Percentiles rank a stretch among this genome's conserved stretches.
Evolutionary conservation across 352 stramenopile genomes (phyloP).

Genomic region (Globisporangium radiosum): DNA sequence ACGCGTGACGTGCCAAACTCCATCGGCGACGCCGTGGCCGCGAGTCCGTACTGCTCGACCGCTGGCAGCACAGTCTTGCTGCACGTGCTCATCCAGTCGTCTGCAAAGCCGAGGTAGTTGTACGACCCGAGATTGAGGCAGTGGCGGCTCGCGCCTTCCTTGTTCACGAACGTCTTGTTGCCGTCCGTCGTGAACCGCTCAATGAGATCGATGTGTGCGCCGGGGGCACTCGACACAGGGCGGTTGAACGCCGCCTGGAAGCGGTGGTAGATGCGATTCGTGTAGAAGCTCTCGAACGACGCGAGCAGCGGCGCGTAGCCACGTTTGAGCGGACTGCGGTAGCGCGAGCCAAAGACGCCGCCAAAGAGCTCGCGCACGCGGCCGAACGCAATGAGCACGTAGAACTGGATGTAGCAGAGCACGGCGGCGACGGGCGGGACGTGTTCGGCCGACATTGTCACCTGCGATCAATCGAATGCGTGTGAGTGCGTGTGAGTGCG

Average conservation of each 20-base stretch:
- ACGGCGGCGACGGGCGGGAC: conserved; percentile 27
- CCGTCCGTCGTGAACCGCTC: conserved; percentile 86
- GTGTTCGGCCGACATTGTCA: conserved; percentile 16
- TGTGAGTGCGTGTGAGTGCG: too few relatives aligned
- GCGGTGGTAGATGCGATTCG: conserved; percentile 95
- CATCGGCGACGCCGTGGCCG: conserved; percentile 54
- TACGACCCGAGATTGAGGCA: conserved; percentile 98
- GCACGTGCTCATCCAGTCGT: conserved; percentile 98
- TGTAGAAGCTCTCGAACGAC: conserved; percentile 98
- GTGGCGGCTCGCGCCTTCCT: conserved; percentile 52
- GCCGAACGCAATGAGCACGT: conserved; percentile 49
- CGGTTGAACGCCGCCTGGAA: conserved; percentile 91
- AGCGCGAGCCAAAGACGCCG: conserved; percentile 64
- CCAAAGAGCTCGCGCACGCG: conserved; percentile 70
- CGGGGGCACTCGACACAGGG: conserved; percentile 51
- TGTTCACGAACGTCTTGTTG: conserved; percentile 78
- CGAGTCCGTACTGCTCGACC: conserved; percentile 85
- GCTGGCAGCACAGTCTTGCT: conserved; percentile 84
- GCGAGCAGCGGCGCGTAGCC: conserved; percentile 93
- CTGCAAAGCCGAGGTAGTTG: conserved; percentile 99
- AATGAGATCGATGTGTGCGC: conserved; percentile 92
- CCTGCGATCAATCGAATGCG: too few relatives aligned
- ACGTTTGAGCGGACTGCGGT: conserved; percentile 41
- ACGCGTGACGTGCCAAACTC: conserved; percentile 86
- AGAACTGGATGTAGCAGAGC: conserved; percentile 32